These are phyloP conservation scores for Aplosporella prunicola DNA, from an alignment of 2,329 filamentous ascomycete species.

Conservation along the genomic window DNA sequence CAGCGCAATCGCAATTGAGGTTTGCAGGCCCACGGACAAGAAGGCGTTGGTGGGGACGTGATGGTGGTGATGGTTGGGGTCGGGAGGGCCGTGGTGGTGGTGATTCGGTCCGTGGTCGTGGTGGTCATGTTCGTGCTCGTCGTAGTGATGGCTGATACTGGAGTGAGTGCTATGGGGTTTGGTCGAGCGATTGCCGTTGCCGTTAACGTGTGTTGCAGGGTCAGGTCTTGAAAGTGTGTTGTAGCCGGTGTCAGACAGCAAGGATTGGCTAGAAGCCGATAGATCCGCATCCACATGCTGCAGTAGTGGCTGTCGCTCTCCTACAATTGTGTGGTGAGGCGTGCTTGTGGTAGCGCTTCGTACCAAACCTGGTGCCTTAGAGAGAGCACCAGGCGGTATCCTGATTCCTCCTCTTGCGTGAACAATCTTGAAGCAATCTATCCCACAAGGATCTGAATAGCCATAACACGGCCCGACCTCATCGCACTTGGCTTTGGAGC, in stretches of 20 bases:
- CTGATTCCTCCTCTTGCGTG: conserved; percentile 28
- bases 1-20: conserved; percentile 84
- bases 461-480: conserved; percentile 52
- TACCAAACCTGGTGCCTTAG: neutral
- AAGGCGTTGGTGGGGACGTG: conserved; percentile 93
- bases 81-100: conserved; percentile 12
- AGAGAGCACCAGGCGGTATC: neutral
- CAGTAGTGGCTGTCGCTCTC: conserved; percentile 20
- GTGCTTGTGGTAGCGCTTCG: conserved; percentile 1
- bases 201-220: conserved; percentile 18
- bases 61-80: conserved; percentile 59
- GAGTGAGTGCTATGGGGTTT: conserved; percentile 5
- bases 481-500: conserved; percentile 44
- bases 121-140: conserved; percentile 12
- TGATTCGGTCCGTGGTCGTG: conserved; percentile 14
- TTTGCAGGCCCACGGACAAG: conserved; percentile 89
- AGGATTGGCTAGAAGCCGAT: conserved; percentile 13
- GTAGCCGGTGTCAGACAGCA: neutral
- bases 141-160: conserved; percentile 11
- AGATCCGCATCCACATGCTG: conserved; percentile 21
- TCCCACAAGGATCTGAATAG: conserved; percentile 51
- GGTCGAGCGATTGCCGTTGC: conserved; percentile 14
- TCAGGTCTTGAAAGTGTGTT: conserved; percentile 13
- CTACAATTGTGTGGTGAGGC: neutral
- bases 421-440: conserved; percentile 49